Conservation (phyloP, 176 grass and related monocot species). For the Sorghum bicolor region Sorghum_bicolor_NCBIv3 NC_012875.2:54467501-54468000, state of each 20-base stretch:
- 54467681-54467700: background rate
- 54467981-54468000: constrained; percentile 18
- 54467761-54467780: background rate
- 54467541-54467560: no score
- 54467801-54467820: background rate
- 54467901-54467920: background rate
- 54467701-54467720: background rate
- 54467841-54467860: background rate
- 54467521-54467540: no score
- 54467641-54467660: no score
- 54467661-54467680: background rate
- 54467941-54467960: background rate
- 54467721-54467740: background rate
- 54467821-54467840: background rate
- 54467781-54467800: background rate
- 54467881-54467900: background rate
- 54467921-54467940: background rate
- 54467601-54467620: no score
- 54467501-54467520: no score
- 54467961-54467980: background rate
- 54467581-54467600: no score
- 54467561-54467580: no score
- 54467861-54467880: background rate
- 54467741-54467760: background rate
- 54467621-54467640: no score